Base-by-base conservation (phyloP, 805 yeast genomes). In the Schwanniomyces vanrijiae region DNA sequence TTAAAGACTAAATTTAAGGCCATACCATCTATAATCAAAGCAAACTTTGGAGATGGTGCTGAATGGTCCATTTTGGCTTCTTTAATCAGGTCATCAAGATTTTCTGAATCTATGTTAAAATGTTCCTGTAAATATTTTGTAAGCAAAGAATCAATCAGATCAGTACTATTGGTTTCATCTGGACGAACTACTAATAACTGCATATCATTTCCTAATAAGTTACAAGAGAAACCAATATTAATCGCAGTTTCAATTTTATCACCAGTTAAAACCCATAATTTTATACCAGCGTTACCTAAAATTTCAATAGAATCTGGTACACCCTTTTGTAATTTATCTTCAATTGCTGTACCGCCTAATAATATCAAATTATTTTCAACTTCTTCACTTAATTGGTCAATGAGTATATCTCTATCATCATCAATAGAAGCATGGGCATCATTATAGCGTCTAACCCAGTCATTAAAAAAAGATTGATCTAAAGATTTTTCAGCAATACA, bases 241-340 rank as follows among this genome's bases (percentile, higher is more conserved):
- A 87, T 87, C 2, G 94, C 94, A 8, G 94, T 87, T 65, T 87
- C 94, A 43, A 87, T 82, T 62, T 84, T 82, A 65, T 87, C 94
- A 53, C 94, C 94, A 8, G 94, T 87, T 25, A 87, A 72, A 44
- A 87, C 91, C 94, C 94, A 87, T 42, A 87, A 69, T 62, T 87
- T 87, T 56, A 87, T 83, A 42, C 94, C 94, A 0, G 91, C 92
- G 41, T 76, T 69, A 5, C 83, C 80, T 43, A 87, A 71, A 35
- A 82, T 62, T 13, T 84, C 78, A 55, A 87, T 87, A 1, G 92
- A 74, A 44, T 81, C 84, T 0, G 92, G 90, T 18, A 87, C 94
- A 49, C 90, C 91, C 35, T 80, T 83, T 61, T 87, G 94, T 42
- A 87, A 73, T 55, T 86, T 72, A 60, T 87, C 94, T 62, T 87